phyloP scores from a whole-genome alignment of 2,329 filamentous ascomycete species.

The Coccinonectria pachysandricola region DNA sequence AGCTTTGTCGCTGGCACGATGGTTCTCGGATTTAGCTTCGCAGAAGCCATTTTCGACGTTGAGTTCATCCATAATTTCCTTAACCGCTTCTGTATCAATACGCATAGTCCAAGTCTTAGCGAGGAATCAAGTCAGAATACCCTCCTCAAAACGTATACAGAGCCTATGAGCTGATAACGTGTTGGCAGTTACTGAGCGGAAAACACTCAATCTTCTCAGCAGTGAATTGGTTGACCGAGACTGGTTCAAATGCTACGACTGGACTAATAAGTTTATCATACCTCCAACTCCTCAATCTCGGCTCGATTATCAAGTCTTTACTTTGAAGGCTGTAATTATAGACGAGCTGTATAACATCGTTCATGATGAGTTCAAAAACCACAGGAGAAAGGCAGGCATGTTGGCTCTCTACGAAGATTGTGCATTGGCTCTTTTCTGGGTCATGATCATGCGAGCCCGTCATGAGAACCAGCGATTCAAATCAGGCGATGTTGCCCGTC shows the following conservation, averaged over 20 bases:
- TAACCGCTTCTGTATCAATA: conserved; percentile 5
- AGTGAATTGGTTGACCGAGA: conserved; percentile 1
- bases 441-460: conserved; percentile 8
- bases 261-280: conserved; percentile 1
- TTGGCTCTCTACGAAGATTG: conserved; percentile 6
- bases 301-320: conserved; percentile 3
- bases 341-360: neutral
- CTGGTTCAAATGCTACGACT: conserved; percentile 10
- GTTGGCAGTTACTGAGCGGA: too few relatives aligned
- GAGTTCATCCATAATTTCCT: conserved; percentile 13
- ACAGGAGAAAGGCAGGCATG: neutral
- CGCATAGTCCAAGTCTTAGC: neutral
- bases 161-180: too few relatives aligned
- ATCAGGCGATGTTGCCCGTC: neutral
- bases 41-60: conserved; percentile 10
- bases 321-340: neutral
- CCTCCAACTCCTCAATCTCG: neutral
- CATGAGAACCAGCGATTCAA: neutral
- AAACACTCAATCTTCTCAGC: too few relatives aligned
- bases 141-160: conserved; percentile 3
- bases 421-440: conserved; percentile 11
- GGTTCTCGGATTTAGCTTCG: conserved; percentile 11
- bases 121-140: conserved; percentile 2
- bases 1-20: conserved; percentile 2
- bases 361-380: neutral